Evolutionary conservation across 495 filamentous ascomycete species (phyloP), one percentile per base, ranked within the genome.

Genomic region (Lasiosphaeria miniovina): DNA sequence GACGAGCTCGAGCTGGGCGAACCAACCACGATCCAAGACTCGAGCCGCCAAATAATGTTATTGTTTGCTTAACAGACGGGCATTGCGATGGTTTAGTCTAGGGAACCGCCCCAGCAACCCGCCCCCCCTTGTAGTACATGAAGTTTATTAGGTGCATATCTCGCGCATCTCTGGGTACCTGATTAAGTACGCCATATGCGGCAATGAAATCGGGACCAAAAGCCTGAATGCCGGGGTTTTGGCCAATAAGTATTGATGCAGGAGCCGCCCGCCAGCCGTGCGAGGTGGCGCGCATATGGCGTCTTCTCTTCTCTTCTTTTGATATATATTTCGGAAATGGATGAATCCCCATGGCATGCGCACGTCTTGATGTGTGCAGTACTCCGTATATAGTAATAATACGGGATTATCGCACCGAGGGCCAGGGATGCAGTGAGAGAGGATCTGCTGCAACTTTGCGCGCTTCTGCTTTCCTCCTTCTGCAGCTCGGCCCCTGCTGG

Each of bases 51-150:
- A 40, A 51, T 15, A 60, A 17, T 63, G 63, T 65, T 65, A 40
- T 65, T 69, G 65, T 67, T 66, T 69, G 61, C 60, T 66, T 65
- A 61, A 52, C 48, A 50, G 48, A 40, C 31, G 36, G 32, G 32
- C 55, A 36, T 31, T 62, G 59, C 55, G 51, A 41, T 41, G 15
- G 38, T 51, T 46, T 33, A 54, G 60, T 55, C 50, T 58, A 1
- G 54, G 58, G 43, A 59, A 49, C 36, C 49, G 54, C 60, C 57
- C 58, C 51, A 50, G 62, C 59, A 65, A 62, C 61, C 64, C 41
- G 65, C 56, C 36, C 14, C 35, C 55, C 12, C 52, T 24, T 24
- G n/a, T n/a, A n/a, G n/a, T n/a, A 24, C 24, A 24, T 24, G 24
- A 24, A 24, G 24, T 24, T 24, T 24, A 24, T 24, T 24, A 24